Conservation (phyloP, 106 monocot genomes). For the Agapanthus africanus region DNA sequence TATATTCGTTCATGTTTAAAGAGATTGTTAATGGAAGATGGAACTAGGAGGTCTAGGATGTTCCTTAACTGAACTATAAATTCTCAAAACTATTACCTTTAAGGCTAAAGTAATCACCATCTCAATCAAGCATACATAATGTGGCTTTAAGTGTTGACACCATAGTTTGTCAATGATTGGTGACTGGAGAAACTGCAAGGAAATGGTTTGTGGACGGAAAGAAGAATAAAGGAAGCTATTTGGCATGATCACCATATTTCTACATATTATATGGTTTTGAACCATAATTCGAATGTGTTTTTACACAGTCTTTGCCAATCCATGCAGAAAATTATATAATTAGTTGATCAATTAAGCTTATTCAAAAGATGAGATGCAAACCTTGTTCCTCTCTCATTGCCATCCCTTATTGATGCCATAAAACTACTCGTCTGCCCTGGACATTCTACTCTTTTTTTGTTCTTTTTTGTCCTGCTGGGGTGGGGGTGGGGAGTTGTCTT, state of each 20-base stretch:
- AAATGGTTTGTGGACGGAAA: neutral
- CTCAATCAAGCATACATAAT: neutral
- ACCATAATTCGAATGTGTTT: neutral
- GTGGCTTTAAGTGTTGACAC: neutral
- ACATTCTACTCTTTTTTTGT: too few relatives aligned
- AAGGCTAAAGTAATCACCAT: neutral
- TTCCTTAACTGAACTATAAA: neutral
- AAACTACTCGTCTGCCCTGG: neutral
- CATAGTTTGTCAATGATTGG: neutral
- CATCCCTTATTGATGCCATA: neutral
- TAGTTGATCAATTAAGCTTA: too few relatives aligned
- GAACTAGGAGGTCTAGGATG: neutral
- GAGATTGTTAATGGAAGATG: neutral
- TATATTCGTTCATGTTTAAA: too few relatives aligned
- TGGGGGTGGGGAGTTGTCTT: too few relatives aligned
- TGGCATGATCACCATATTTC: neutral
- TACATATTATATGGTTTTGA: neutral
- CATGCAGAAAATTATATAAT: too few relatives aligned
- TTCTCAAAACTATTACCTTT: neutral
- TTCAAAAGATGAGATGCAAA: neutral
- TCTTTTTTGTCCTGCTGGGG: too few relatives aligned
- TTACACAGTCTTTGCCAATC: too few relatives aligned
- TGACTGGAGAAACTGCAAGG: neutral
- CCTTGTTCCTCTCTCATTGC: neutral
- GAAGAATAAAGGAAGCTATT: neutral